These are phyloP conservation scores for Chrysanthemum seticuspe DNA, from an alignment of 129 eudicot species.

Conservation along the genomic window DNA sequence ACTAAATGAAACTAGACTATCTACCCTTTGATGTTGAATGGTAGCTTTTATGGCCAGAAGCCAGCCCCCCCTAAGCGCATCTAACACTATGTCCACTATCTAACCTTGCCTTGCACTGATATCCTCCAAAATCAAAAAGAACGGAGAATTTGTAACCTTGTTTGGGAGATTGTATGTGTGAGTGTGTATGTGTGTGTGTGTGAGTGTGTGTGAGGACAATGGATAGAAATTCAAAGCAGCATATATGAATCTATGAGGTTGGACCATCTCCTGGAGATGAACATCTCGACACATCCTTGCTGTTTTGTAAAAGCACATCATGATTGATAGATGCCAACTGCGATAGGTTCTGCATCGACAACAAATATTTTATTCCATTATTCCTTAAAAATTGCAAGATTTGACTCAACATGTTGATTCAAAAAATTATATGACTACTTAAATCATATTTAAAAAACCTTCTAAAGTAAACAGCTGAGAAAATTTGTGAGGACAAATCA, in stretches of 20 bases:
- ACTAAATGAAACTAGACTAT: constrained; percentile 5
- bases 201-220: not conserved
- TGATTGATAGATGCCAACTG: constrained; percentile 86
- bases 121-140: constrained; percentile 1
- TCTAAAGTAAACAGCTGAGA: not conserved
- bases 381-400: not conserved
- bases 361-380: not conserved
- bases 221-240: not conserved
- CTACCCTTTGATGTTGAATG: not conserved
- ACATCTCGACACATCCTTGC: constrained; percentile 53
- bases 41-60: not conserved
- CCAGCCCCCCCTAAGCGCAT: not conserved
- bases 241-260: constrained; percentile 24
- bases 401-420: not conserved
- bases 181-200: constrained; percentile 1
- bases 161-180: no score
- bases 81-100: constrained; percentile 14
- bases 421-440: not conserved
- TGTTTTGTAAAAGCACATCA: constrained; percentile 71
- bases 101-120: constrained; percentile 6
- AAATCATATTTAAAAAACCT: not conserved
- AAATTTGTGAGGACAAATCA: not conserved
- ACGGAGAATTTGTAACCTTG: not conserved
- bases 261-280: constrained; percentile 52
- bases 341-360: constrained; percentile 68